phyloP scores from a whole-genome alignment of 2,329 filamentous ascomycete species.

The Taxawa tesnikishii region DNA sequence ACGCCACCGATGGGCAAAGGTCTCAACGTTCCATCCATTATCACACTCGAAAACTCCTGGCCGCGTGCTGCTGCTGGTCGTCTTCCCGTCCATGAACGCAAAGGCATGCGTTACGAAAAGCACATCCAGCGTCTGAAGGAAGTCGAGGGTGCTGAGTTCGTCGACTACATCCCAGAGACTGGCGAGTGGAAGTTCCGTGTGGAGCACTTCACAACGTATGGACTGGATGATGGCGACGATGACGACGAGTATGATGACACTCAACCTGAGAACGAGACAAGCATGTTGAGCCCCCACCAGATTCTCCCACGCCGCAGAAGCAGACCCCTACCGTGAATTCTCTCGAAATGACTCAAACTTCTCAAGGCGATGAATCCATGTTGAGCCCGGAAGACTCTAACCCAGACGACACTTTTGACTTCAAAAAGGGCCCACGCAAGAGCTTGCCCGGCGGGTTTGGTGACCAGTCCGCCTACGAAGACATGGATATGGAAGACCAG shows the following conservation, averaged over 20 bases:
- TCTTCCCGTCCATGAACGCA: constrained; percentile 43
- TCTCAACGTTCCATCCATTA: constrained; percentile 79
- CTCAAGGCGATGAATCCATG: constrained; percentile 21
- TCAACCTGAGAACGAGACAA: constrained; percentile 1
- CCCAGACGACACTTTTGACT: constrained; percentile 43
- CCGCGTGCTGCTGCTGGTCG: constrained; percentile 57
- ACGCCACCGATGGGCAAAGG: constrained; percentile 81
- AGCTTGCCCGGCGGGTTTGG: constrained; percentile 73
- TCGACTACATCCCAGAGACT: constrained; percentile 64
- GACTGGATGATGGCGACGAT: constrained; percentile 58
- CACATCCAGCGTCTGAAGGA: constrained; percentile 72
- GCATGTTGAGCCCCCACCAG: constrained; percentile 4
- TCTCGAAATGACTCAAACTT: constrained; percentile 7
- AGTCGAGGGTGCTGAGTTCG: constrained; percentile 69
- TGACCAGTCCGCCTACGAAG: constrained; percentile 43
- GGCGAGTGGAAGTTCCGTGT: constrained; percentile 88
- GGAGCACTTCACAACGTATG: constrained; percentile 95
- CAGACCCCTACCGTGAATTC: constrained; percentile 4
- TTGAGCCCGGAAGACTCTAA: constrained; percentile 29
- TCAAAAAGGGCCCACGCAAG: constrained; percentile 38
- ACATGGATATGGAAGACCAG: constrained; percentile 34
- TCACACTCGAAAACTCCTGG: constrained; percentile 87
- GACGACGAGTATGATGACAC: constrained; percentile 32
- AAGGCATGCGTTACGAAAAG: constrained; percentile 58
- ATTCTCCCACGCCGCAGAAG: constrained; percentile 8